Percentiles rank a stretch among this genome's conserved stretches.
These are phyloP conservation scores for Candida pseudofarinosa DNA, from an alignment of 805 yeast species.

Conservation along the genomic window DNA sequence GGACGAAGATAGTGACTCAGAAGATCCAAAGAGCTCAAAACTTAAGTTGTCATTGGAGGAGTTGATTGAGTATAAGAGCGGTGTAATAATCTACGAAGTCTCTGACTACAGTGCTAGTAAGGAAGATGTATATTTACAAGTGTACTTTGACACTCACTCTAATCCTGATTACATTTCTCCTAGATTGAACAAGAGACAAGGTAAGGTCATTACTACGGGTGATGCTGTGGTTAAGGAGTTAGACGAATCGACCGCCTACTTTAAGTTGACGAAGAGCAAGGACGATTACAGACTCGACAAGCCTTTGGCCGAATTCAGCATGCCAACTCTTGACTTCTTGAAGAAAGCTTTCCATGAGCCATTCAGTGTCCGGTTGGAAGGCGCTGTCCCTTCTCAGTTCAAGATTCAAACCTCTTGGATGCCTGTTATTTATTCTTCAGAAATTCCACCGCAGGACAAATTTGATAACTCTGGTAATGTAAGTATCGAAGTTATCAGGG, in stretches of 20 bases:
- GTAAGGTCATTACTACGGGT: constrained; percentile 46
- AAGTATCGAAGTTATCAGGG: constrained; percentile 57
- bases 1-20: constrained; percentile 33
- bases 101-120: constrained; percentile 53
- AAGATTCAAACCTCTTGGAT: constrained; percentile 69
- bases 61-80: constrained; percentile 58
- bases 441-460: constrained; percentile 70
- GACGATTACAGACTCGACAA: constrained; percentile 53
- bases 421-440: constrained; percentile 56
- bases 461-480: constrained; percentile 72
- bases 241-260: constrained; percentile 62
- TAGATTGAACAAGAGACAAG: constrained; percentile 41
- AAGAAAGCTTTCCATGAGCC: constrained; percentile 64
- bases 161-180: constrained; percentile 60
- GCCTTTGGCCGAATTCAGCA: constrained; percentile 54
- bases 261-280: constrained; percentile 58
- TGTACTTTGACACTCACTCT: constrained; percentile 72
- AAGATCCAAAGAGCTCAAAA: constrained; percentile 26
- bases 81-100: constrained; percentile 70
- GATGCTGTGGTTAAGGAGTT: constrained; percentile 77
- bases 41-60: constrained; percentile 55
- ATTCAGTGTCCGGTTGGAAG: constrained; percentile 50
- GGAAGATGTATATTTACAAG: constrained; percentile 63
- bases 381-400: constrained; percentile 50
- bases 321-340: constrained; percentile 66